Evolutionary conservation across 495 filamentous ascomycete species (phyloP), one percentile per base, ranked within the genome.

Genomic region (Jackrogersella minutella): DNA sequence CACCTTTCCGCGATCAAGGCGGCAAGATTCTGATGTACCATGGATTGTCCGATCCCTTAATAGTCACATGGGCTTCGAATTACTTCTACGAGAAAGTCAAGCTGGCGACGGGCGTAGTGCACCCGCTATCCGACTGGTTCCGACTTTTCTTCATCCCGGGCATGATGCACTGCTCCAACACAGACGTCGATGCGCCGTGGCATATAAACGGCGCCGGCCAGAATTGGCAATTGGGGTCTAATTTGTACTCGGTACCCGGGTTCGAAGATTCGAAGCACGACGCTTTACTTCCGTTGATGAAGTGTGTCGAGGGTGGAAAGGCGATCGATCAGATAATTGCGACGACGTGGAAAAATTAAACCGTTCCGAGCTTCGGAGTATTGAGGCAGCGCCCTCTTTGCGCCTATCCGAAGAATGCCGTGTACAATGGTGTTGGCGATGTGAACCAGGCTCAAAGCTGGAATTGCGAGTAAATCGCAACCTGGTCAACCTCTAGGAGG

Each of bases 21-120:
- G 85, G 82, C 6, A 87, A 87, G 62, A 66, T 87, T 1, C 49
- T 87, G 39, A 69, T 81, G 53, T 87, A 87, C 57, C 85, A 87
- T 54, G 85, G 85, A 5, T 24, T 80, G 4, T 71, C 77, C 8
- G 86, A 88, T 66, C 76, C 74, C 0, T 54, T 79, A 5, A 81
- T 86, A 24, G 73, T 78, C 1, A 74, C 79, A 0, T 63, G 70
- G 13, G 76, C 71, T 0, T 76, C 77, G 1, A 52, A 71, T 0
- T 71, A 78, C 17, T 85, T 78, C 47, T 82, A 82, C 63, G 69
- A 79, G n/a, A 58, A 68, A 7, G 64, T 67, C 0, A 11, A 37
- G 51, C 52, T 0, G 24, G 69, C 36, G 44, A 51, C 5, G 64
- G 72, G 9, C 36, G 61, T 11, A 58, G 56, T 40, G 58, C 62